A percentile compares a stretch with the other conserved stretches of the same genome.
Evolutionary conservation across 2,329 filamentous ascomycete species (phyloP).

Genomic region (Fusarium sp.): DNA sequence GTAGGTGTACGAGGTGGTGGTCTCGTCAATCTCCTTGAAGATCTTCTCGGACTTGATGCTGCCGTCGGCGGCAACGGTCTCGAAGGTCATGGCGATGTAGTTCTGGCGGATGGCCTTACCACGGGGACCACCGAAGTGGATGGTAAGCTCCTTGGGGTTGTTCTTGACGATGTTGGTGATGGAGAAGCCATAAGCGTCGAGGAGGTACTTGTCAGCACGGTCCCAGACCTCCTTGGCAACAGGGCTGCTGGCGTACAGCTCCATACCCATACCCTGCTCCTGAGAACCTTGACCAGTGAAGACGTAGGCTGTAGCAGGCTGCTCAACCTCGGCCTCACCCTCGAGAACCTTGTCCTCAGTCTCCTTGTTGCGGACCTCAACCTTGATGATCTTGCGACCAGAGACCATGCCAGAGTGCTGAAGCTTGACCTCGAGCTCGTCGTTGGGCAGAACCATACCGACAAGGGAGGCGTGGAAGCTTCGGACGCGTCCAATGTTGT

Average conservation of each 20-base stretch:
- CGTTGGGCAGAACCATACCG: constrained; percentile 98
- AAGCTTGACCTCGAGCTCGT: constrained; percentile 92
- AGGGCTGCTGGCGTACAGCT: constrained; percentile 90
- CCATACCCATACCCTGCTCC: constrained; percentile 99
- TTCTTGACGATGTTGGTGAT: constrained; percentile 99
- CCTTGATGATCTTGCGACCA: constrained; percentile 99
- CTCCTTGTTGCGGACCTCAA: constrained; percentile 94
- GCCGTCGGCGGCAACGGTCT: constrained; percentile 93
- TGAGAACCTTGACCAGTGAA: constrained; percentile 99
- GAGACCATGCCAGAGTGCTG: constrained; percentile 98
- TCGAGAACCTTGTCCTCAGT: constrained; percentile 96
- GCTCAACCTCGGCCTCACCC: constrained; percentile 96
- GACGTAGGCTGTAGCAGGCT: constrained; percentile 95
- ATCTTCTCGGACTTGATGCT: constrained; percentile 98
- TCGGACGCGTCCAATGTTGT: constrained; percentile 95
- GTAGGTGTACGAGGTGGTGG: constrained; percentile 96
- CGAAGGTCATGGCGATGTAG: constrained; percentile 99
- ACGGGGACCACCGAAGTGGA: constrained; percentile 96
- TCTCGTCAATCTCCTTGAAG: constrained; percentile 97
- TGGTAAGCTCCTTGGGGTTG: constrained; percentile 98
- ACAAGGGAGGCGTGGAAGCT: constrained; percentile 97
- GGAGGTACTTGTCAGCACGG: constrained; percentile 94
- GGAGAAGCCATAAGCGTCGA: constrained; percentile 98
- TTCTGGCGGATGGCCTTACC: constrained; percentile 98
- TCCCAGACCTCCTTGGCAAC: constrained; percentile 99